These are phyloP conservation scores for Peniophora sp. DNA, from an alignment of 1,284 basidiomycete species.

Conservation along the genomic window DNA sequence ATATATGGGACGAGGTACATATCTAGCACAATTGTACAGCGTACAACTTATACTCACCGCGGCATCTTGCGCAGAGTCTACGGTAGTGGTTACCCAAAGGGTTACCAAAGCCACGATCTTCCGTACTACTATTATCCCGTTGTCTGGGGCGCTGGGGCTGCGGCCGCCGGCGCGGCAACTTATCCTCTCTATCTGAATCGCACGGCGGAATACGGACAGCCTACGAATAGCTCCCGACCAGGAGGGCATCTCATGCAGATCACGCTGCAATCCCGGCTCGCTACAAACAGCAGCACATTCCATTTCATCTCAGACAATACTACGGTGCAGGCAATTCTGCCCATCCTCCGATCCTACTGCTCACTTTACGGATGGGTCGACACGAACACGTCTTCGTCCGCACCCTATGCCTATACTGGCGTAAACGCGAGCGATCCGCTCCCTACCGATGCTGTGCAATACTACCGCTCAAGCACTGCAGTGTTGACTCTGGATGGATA, in stretches of 20 bases:
- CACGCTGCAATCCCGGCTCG: conserved; percentile 34
- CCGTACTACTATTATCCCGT: conserved; percentile 56
- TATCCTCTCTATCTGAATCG: conserved; percentile 39
- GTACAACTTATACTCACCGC: background rate
- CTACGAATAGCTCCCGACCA: conserved; percentile 45
- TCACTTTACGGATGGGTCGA: conserved; percentile 22
- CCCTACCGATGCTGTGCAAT: conserved; percentile 49
- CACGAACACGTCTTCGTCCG: conserved; percentile 14
- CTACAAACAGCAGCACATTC: conserved; percentile 38
- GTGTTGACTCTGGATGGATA: conserved; percentile 57
- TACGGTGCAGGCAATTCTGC: conserved; percentile 42
- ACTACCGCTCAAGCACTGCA: conserved; percentile 51
- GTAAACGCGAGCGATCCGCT: conserved; percentile 24
- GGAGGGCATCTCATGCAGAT: conserved; percentile 48
- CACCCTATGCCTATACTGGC: conserved; percentile 24
- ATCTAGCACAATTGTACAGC: background rate
- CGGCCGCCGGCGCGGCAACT: conserved; percentile 23
- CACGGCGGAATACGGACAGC: conserved; percentile 39
- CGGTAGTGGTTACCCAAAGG: conserved; percentile 56
- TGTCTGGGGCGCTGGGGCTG: conserved; percentile 35
- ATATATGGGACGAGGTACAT: conserved; percentile 33
- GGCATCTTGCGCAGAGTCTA: conserved; percentile 31
- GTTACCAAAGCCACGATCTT: conserved; percentile 38
- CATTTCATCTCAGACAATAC: conserved; percentile 51
- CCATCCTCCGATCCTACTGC: conserved; percentile 39